Evolutionary conservation across 352 stramenopile species (phyloP), one percentile per base, ranked within the genome.

Genomic region (Phytopythium kandeliae): DNA sequence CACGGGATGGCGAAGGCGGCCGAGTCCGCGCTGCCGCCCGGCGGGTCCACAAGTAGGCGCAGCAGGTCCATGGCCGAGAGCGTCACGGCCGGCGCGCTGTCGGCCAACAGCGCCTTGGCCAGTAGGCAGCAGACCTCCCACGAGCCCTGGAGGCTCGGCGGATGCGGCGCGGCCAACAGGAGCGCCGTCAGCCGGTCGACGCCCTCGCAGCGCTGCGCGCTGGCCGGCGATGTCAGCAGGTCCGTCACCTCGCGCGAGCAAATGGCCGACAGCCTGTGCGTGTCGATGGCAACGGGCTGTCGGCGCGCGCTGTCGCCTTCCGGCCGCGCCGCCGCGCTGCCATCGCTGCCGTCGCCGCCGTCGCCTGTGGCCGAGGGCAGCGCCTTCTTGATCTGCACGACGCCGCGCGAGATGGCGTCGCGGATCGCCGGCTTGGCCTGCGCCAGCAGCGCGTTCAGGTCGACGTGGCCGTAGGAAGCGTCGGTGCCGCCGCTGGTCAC

Each of bases 121-220:
- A 91, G 52, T 2, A 91, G 53, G 50, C 78, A 92, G 19, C 60
- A 74, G 11, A 86, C 86, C 52, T 92, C 78, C 81, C 81, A 89
- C 15, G 71, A 65, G 8, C 72, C 73, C 57, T 84, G 83, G 36
- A 77, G 73, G 17, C 67, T 65, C 15, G 63, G 45, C 35, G 82
- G 65, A 0, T 59, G 54, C 0, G 60, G 55, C 2, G 63, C 65
- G 8, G 58, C 44, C 0, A 71, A 2, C 4, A 89, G 77, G 34
- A 64, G 24, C 13, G 67, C 57, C 31, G 87, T 68, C 0, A 92
- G 57, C 49, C 78, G 72, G 30, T 88, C 68, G 22, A 90, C 58
- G 1, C 78, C 81, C 22, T 72, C 48, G 44, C 74, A 82, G 1
- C 74, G 68, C 34, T 84, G 63, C 4, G 50, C 28, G 3, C 66